Evolutionary conservation across 352 stramenopile genomes (phyloP).

Genomic region (Globisporangium middletonii): DNA sequence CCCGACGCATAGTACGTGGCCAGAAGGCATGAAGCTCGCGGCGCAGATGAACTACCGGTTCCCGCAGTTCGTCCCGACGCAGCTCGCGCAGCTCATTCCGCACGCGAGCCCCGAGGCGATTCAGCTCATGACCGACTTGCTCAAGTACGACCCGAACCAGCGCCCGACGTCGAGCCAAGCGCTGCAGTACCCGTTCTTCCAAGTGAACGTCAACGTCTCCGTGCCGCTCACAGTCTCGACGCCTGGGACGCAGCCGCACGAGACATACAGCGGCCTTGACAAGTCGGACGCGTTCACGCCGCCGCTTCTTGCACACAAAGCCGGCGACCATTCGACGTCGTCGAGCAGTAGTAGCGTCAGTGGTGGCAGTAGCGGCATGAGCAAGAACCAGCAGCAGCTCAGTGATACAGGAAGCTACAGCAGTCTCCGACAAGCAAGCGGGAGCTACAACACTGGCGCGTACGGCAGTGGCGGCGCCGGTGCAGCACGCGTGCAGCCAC

Average conservation of each 20-base stretch:
- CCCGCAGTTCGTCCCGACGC: slow-evolving; percentile 91
- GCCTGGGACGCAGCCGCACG: slow-evolving; percentile 43
- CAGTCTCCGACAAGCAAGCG: not conserved
- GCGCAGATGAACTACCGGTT: slow-evolving; percentile 96
- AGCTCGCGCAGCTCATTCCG: slow-evolving; percentile 86
- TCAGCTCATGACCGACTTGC: slow-evolving; percentile 90
- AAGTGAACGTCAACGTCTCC: slow-evolving; percentile 74
- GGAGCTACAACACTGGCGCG: slow-evolving; percentile 4
- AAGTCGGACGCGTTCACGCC: slow-evolving; percentile 51
- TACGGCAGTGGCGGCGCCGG: slow-evolving; percentile 17
- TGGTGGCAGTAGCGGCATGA: slow-evolving; percentile 23
- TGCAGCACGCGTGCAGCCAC: slow-evolving; percentile 35
- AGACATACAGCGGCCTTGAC: slow-evolving; percentile 20
- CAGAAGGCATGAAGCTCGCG: slow-evolving; percentile 93
- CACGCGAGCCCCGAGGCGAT: slow-evolving; percentile 88
- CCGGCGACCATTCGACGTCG: slow-evolving; percentile 22
- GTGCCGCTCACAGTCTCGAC: slow-evolving; percentile 70
- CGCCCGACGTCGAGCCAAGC: slow-evolving; percentile 90
- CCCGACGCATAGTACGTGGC: slow-evolving; percentile 88
- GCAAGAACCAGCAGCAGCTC: slow-evolving; percentile 53
- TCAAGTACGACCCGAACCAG: slow-evolving; percentile 92
- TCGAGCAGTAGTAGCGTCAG: slow-evolving; percentile 40
- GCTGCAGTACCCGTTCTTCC: slow-evolving; percentile 95
- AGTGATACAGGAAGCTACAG: slow-evolving; percentile 32
- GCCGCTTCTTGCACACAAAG: slow-evolving; percentile 29